These are phyloP conservation scores for Trypanosoma conorhini DNA, from an alignment of 208 protist species.

Conservation along the genomic window DNA sequence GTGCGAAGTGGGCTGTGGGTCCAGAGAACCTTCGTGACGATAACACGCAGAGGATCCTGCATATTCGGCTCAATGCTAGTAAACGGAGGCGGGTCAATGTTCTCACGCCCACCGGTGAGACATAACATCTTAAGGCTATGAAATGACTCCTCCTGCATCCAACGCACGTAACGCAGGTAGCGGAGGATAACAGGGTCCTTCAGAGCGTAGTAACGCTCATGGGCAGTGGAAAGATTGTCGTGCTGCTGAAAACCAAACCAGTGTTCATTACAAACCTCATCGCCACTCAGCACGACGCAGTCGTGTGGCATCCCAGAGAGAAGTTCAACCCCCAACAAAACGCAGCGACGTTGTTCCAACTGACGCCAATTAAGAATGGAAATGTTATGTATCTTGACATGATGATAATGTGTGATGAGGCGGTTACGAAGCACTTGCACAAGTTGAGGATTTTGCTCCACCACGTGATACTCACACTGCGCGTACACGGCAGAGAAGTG, in stretches of 20 bases:
- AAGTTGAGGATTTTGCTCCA: constrained; percentile 80
- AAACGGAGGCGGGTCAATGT: constrained; percentile 59
- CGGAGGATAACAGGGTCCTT: constrained; percentile 79
- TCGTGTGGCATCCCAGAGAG: constrained; percentile 86
- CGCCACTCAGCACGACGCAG: constrained; percentile 70
- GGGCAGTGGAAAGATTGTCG: constrained; percentile 74
- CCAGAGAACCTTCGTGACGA: constrained; percentile 66
- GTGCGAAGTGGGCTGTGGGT: constrained; percentile 79
- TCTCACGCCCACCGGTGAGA: constrained; percentile 73
- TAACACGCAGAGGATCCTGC: constrained; percentile 49
- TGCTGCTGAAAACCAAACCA: constrained; percentile 82
- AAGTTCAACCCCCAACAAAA: constrained; percentile 82
- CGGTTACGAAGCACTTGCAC: constrained; percentile 69
- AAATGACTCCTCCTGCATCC: constrained; percentile 88
- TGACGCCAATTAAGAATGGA: constrained; percentile 84
- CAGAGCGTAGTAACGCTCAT: constrained; percentile 64
- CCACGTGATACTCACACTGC: constrained; percentile 80
- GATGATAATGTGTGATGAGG: constrained; percentile 81
- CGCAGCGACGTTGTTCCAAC: constrained; percentile 66
- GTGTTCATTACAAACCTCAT: constrained; percentile 78
- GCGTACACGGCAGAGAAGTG: constrained; percentile 82
- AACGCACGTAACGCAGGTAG: constrained; percentile 85
- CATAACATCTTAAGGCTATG: constrained; percentile 85
- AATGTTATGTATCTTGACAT: constrained; percentile 75
- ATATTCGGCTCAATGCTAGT: constrained; percentile 57